phyloP scores from a whole-genome alignment of 495 filamentous ascomycete species.

The Bryoglossum gracile region DNA sequence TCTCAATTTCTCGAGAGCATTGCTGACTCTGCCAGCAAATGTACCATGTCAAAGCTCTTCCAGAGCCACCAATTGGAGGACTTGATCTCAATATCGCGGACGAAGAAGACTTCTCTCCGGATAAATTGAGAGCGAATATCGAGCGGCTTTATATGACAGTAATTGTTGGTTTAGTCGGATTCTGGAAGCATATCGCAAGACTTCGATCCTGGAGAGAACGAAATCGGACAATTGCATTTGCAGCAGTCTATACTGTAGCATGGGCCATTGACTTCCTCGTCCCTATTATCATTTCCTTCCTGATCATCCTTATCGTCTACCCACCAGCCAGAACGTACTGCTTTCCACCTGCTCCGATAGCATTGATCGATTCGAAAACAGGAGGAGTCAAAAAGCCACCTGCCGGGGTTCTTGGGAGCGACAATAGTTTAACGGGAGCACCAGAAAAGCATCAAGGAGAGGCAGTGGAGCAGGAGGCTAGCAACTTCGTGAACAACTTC shows the following conservation, averaged over 20 bases:
- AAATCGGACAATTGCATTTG: slow-evolving; percentile 60
- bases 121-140: slow-evolving; percentile 73
- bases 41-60: slow-evolving; percentile 72
- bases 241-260: slow-evolving; percentile 61
- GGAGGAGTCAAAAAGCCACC: slow-evolving; percentile 63
- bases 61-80: slow-evolving; percentile 43
- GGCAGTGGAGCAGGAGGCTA: slow-evolving; percentile 79
- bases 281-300: slow-evolving; percentile 45
- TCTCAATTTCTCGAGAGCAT: slow-evolving; percentile 7
- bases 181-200: slow-evolving; percentile 66
- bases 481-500: slow-evolving; percentile 71
- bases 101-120: slow-evolving; percentile 78
- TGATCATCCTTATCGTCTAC: slow-evolving; percentile 61
- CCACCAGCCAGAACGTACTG: slow-evolving; percentile 54
- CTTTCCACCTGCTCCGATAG: slow-evolving; percentile 69
- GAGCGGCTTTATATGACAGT: slow-evolving; percentile 83
- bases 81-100: slow-evolving; percentile 78
- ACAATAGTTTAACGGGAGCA: slow-evolving; percentile 73
- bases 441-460: slow-evolving; percentile 82
- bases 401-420: slow-evolving; percentile 63
- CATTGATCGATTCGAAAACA: slow-evolving; percentile 52
- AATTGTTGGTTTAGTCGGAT: slow-evolving; percentile 56
- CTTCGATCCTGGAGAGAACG: slow-evolving; percentile 76
- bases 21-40: slow-evolving; percentile 56
- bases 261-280: slow-evolving; percentile 74